Percentiles rank a stretch among this genome's conserved stretches.
phyloP scores from a whole-genome alignment of 768 basidiomycete species.

The Lentinula edodes region DNA sequence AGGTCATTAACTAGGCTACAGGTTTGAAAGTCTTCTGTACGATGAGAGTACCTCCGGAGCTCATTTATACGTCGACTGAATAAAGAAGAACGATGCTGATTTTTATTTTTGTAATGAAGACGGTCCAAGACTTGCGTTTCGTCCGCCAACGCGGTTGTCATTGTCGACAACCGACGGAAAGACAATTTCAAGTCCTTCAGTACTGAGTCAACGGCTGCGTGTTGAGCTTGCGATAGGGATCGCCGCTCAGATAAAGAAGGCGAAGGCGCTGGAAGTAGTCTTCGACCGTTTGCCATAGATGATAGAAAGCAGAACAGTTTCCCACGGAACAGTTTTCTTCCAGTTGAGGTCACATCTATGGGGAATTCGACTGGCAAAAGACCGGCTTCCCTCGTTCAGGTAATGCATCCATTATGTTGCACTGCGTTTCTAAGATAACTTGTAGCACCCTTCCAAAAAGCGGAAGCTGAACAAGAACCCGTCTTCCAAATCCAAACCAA shows the following conservation, averaged over 20 bases:
- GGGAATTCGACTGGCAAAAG: conserved; percentile 2
- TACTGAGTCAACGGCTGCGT: conserved; percentile 39
- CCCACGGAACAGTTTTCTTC: neutral
- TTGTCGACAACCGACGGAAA: conserved; percentile 46
- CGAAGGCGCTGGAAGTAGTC: neutral
- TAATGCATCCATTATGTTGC: neutral
- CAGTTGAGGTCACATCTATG: neutral
- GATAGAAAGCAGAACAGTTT: neutral
- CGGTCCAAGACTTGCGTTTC: conserved; percentile 60
- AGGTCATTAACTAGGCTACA: conserved; percentile 28
- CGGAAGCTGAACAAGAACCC: neutral
- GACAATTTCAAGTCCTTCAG: conserved; percentile 56
- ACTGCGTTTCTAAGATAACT: neutral
- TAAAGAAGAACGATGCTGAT: conserved; percentile 64
- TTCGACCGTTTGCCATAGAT: neutral
- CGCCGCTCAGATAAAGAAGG: neutral
- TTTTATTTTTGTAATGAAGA: conserved; percentile 75
- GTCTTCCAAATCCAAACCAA: conserved; percentile 11
- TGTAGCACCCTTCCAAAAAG: conserved; percentile 3
- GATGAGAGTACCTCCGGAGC: conserved; percentile 46
- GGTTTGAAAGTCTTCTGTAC: conserved; percentile 27
- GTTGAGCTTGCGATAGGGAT: neutral
- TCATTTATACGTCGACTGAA: conserved; percentile 69
- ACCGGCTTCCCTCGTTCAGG: neutral
- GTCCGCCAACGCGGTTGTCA: conserved; percentile 33